Base-by-base conservation (phyloP, 2,329 filamentous ascomycete genomes). In the Aaosphaeria pasadenensis region DNA sequence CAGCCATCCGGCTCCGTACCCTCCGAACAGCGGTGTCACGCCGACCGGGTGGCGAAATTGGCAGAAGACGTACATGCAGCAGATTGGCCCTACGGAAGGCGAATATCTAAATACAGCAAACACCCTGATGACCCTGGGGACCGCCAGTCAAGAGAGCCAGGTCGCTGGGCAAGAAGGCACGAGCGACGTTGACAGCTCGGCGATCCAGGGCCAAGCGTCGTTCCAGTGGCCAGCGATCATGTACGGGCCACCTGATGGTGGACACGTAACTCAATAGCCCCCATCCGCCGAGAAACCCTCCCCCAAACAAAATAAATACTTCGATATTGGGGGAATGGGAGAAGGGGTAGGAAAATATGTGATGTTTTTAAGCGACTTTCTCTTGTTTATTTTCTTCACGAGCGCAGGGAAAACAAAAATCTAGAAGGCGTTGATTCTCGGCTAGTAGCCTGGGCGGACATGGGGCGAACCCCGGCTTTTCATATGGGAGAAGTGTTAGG, bases 71-170 rank as follows among this genome's bases (percentile, higher is more conserved):
- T 64, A 65, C 38, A 67, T 61, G 52, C 57, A 66, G 46, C 58
- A 58, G 30, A 58, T 56, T 36, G 41, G 55, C 43, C 33, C n/a
- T 9, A 57, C 62, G 31, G 53, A 60, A 11, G 58, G 62, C 31
- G 66, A 70, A 29, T 69, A 67, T 44, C 55, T 71, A n/a, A 68
- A 68, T 48, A 67, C 64, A 28, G 70, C 70, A 30, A 71, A 60
- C 28, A 70, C 69, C 1, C 62, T 72, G 30, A 70, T 73, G 59
- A 62, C 67, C 3, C 57, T 71, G 6, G 61, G 63, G 5, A 60
- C 64, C n/a, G 60, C 66, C 33, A 65, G 66, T 32, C 50, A 56
- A 4, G 52, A 44, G 5, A 48, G 54, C 35, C 58, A 63, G 40
- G 58, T 43, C 33, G 44, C 55, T 5, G 56, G 52, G 4, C 52